Base-by-base conservation (phyloP, 1,139 yeast species). In the Blastobotrys buckinghamii region DNA sequence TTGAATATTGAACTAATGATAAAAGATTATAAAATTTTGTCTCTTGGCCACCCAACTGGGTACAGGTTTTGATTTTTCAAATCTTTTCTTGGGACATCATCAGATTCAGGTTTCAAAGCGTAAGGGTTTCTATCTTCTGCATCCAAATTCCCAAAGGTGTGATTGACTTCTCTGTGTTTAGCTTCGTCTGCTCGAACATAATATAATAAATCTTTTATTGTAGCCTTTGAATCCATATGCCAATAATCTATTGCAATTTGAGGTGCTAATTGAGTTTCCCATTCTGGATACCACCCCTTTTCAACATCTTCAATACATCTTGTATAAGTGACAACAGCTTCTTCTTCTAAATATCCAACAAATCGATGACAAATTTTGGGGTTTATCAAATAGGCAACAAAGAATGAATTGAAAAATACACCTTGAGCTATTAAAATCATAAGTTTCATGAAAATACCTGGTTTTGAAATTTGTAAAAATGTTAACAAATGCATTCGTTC, bases 271-370 rank as follows among this genome's bases (percentile, higher is more conserved):
- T 47, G 47, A 8, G 55, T 55, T 39, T 74, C 71, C 58, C 83
- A 75, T 43, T 72, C 73, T 2, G 79, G 78, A 41, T 82, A 68
- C 44, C 72, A 67, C 2, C 81, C 81, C 12, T 66, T 61, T 42
- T 78, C 77, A 41, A 77, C 62, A 55, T 83, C 80, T 42, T 76
- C 76, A 40, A 81, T 66, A 45, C 85, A 67, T 57, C 84, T 81
- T 2, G 85, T 71, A 61, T 84, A 84, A 0, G 92, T 84, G 51
- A 77, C 71, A 16, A 84, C 87, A 1, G 90, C 90, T 62, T 84
- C 90, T 61, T 84, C 92, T 63, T 84, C 92, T 42, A 84, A 70
- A 62, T 84, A 83, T 1, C 92, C 92, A 41, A 84, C 92, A 62
- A 84, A 82, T 52, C 92, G 69, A 59, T 84, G 92, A 58, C 90